phyloP scores from a whole-genome alignment of 306 rosid species.

The Benincasa hispida region DNA sequence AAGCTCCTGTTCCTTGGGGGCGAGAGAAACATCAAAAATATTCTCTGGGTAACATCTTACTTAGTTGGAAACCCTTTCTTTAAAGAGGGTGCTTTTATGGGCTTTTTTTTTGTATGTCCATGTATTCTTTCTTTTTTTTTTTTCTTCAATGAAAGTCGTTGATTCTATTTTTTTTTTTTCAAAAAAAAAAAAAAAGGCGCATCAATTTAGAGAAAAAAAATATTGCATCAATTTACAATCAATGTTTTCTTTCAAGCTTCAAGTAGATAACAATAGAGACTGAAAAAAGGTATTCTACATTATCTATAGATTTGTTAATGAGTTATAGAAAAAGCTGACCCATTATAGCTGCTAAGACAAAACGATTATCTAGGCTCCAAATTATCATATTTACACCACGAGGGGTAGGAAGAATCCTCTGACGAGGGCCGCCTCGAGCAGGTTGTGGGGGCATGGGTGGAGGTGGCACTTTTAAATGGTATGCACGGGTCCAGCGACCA shows the following conservation, averaged over 20 bases:
- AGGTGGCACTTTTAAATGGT: constrained; percentile 97
- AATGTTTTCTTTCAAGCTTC: background rate
- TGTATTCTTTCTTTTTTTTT: too few species aligned
- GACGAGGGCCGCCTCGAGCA: constrained; percentile 90
- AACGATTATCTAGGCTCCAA: constrained; percentile 99
- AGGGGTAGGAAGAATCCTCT: constrained; percentile 93
- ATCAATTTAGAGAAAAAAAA: too few species aligned
- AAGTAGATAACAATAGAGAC: background rate
- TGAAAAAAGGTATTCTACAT: background rate
- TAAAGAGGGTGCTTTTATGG: too few species aligned
- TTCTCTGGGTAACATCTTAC: too few species aligned
- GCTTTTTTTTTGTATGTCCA: too few species aligned
- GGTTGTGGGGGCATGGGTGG: constrained; percentile 98
- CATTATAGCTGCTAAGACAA: constrained; percentile 99
- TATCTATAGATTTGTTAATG: constrained; percentile 1
- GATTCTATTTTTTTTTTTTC: too few species aligned
- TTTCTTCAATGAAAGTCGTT: too few species aligned
- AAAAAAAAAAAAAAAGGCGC: too few species aligned
- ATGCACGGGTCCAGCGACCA: constrained; percentile 95
- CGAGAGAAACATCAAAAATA: too few species aligned
- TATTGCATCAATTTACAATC: background rate
- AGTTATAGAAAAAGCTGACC: constrained; percentile 35
- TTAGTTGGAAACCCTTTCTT: too few species aligned
- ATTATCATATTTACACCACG: constrained; percentile 98
- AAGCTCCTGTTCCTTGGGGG: too few species aligned